These are phyloP conservation scores for Penstemon barbatus DNA, from an alignment of 257 asterid species.

Conservation along the genomic window DNA sequence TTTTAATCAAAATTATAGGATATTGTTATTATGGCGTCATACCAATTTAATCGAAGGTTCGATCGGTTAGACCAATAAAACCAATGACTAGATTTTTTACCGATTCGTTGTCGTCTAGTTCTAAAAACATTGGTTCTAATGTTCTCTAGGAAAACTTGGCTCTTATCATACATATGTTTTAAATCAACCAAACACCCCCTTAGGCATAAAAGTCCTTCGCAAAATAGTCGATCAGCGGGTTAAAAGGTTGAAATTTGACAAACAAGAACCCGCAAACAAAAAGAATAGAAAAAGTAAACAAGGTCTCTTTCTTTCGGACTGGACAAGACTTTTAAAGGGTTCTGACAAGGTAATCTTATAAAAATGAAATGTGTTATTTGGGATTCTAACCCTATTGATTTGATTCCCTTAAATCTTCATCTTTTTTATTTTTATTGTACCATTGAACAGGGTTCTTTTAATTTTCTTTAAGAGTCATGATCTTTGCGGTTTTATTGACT, in stretches of 20 bases:
- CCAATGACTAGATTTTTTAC: too few species aligned
- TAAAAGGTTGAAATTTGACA: slow-evolving; percentile 33
- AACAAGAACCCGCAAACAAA: slow-evolving; percentile 4
- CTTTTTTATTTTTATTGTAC: slow-evolving; percentile 31
- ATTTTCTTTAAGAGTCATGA: slow-evolving; percentile 30
- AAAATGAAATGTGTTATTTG: too few species aligned
- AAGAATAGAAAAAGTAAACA: not conserved
- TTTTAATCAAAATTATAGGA: too few species aligned
- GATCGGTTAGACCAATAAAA: too few species aligned
- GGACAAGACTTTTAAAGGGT: not conserved
- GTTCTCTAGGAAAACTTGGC: too few species aligned
- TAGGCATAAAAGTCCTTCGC: not conserved
- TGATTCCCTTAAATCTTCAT: slow-evolving; percentile 20
- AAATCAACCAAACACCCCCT: slow-evolving; percentile 31
- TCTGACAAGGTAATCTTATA: slow-evolving; percentile 33
- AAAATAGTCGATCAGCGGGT: not conserved
- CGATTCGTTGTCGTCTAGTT: too few species aligned
- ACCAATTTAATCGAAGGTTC: too few species aligned
- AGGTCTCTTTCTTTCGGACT: not conserved
- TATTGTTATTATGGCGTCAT: too few species aligned
- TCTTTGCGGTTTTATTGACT: slow-evolving; percentile 39
- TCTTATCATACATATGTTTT: too few species aligned
- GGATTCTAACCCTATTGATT: too few species aligned
- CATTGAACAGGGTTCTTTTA: slow-evolving; percentile 23
- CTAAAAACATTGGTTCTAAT: too few species aligned